A percentile compares a stretch with the other conserved stretches of the same genome.
These are phyloP conservation scores for Colletotrichum gloeosporioides DNA, from an alignment of 2,329 filamentous ascomycete species.

Conservation along the genomic window DNA sequence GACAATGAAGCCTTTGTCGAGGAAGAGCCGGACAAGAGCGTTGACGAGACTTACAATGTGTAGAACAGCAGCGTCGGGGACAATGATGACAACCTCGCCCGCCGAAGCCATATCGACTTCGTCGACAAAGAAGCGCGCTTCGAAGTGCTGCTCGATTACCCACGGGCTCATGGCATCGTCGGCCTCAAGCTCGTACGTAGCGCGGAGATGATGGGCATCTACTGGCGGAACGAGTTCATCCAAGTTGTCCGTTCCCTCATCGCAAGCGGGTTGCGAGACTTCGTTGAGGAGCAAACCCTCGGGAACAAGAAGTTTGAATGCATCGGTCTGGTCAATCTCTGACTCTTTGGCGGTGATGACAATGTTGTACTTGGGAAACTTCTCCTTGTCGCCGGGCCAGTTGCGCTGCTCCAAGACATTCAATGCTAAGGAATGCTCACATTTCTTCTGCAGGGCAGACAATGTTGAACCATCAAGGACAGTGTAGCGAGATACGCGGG, in stretches of 20 bases:
- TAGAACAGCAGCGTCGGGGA: background rate
- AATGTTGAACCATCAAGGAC: constrained; percentile 25
- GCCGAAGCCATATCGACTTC: background rate
- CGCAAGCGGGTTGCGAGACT: background rate
- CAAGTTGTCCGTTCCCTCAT: background rate
- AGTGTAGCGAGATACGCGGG: constrained; percentile 39
- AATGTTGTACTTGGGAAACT: constrained; percentile 36
- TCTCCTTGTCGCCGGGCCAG: constrained; percentile 23
- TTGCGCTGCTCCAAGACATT: constrained; percentile 33
- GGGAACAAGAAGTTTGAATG: constrained; percentile 29
- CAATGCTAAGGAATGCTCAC: constrained; percentile 22
- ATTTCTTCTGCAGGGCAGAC: background rate
- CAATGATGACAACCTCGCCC: background rate
- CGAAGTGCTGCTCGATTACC: constrained; percentile 9
- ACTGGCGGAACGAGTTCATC: background rate
- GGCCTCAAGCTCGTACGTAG: background rate
- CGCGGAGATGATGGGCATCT: background rate
- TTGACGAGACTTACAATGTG: background rate
- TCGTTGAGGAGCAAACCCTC: constrained; percentile 33
- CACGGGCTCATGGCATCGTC: background rate
- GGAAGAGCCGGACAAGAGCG: background rate
- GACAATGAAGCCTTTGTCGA: background rate
- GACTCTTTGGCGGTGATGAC: constrained; percentile 29
- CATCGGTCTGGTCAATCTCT: constrained; percentile 9
- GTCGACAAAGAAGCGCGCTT: background rate